Base-by-base conservation (phyloP, 192 early-diverging fungal genomes). In the Coemansia sp. region DNA sequence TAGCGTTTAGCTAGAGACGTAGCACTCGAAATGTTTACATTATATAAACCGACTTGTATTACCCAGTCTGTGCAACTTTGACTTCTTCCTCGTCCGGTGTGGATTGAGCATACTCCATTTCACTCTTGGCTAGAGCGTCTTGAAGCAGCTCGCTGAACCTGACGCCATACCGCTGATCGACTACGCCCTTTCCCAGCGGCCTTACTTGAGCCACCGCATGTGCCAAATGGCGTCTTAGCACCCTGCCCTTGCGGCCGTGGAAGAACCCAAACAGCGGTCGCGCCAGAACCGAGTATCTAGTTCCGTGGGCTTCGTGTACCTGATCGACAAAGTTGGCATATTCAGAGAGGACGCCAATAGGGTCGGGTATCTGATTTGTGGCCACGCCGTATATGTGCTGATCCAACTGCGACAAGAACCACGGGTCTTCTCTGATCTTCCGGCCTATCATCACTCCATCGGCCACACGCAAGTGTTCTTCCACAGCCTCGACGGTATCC, bases 401-500 rank as follows among this genome's bases (percentile, higher is more conserved):
- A 63, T 90, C 88, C 10, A 91, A 64, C 45, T 66, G 73, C 6
- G 85, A 67, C 36, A 91, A 71, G 57, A 91, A 91, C 76, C 88
- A 79, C 13, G 90, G 90, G 40, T 87, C 69, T 40, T 90, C 84
- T 66, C 86, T 85, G 0, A 92, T 66, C 76, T 90, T 85, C 26
- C 90, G 67, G 24, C 90, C 90, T 42, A 92, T 65, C 90, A 92
- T 92, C 37, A 89, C 85, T 1, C 87, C 88, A 63, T 89, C 87
- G 0, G 83, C 83, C 9, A 31, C 3, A 0, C 65, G 63, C 21
- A 92, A 60, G 53, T 86, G 86, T 16, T 64, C 56, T 3, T 64
- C 65, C 11, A 88, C 74, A 2, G 81, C 61, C 10, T 84, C 77
- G 16, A 79, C 76, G 1, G 74, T 80, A 45, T 80, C 78, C 23